Evolutionary conservation across 2,329 filamentous ascomycete genomes (phyloP).

Genomic region (Beauveria varroae): DNA sequence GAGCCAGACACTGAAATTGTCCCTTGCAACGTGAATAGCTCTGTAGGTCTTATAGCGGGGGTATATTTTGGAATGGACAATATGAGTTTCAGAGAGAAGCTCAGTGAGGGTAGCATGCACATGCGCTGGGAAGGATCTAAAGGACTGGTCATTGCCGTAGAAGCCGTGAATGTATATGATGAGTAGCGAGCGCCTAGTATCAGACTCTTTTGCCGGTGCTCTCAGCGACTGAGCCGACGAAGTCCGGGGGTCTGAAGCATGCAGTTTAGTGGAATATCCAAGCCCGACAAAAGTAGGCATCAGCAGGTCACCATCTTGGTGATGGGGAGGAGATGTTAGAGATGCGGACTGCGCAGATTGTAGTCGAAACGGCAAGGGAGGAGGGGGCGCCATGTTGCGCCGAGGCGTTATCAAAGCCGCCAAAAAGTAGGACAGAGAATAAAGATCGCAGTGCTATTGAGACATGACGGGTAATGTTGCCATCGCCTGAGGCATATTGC

Average conservation of each 20-base stretch:
- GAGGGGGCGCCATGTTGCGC: background rate
- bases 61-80: conserved; percentile 81
- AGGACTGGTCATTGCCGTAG: conserved; percentile 81
- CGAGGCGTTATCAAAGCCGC: background rate
- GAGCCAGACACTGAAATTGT: conserved; percentile 80
- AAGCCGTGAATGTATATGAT: conserved; percentile 86
- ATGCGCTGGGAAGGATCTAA: conserved; percentile 80
- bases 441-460: background rate
- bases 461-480: background rate
- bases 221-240: conserved; percentile 41
- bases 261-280: background rate
- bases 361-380: background rate
- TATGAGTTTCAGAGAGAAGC: conserved; percentile 62
- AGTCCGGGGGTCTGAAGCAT: conserved; percentile 34
- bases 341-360: background rate
- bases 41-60: conserved; percentile 71
- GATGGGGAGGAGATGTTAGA: background rate
- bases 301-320: background rate
- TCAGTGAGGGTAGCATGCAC: conserved; percentile 67
- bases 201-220: conserved; percentile 18
- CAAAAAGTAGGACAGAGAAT: background rate
- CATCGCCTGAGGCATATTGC: background rate
- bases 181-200: conserved; percentile 52
- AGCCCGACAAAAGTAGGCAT: background rate
- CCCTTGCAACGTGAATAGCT: conserved; percentile 63